phyloP scores from a whole-genome alignment of 129 eudicot species.

The Cynara cardunculus region DNA sequence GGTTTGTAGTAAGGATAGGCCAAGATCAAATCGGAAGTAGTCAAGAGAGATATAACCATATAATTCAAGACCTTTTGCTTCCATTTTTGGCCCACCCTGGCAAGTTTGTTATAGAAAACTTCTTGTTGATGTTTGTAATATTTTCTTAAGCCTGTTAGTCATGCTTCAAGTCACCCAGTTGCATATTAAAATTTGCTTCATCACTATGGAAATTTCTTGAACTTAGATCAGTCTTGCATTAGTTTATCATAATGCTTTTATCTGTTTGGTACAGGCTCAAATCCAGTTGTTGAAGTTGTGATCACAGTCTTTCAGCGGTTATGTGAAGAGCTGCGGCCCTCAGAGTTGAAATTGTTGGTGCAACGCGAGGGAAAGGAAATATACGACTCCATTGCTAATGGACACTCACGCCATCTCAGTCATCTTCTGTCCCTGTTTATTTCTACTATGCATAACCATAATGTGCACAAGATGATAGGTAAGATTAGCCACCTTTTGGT shows the following conservation, averaged over 20 bases:
- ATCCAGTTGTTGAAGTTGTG: conserved; percentile 58
- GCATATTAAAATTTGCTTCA: neutral
- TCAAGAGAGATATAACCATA: too few relatives aligned
- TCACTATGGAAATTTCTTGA: neutral
- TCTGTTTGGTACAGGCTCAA: conserved; percentile 43
- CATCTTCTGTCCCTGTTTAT: conserved; percentile 67
- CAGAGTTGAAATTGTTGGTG: conserved; percentile 45
- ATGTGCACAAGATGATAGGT: conserved; percentile 52
- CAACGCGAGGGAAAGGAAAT: conserved; percentile 40
- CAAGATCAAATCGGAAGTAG: too few relatives aligned
- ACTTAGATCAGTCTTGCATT: neutral
- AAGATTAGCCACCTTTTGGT: conserved; percentile 2
- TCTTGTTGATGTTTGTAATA: too few relatives aligned
- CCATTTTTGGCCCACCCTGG: too few relatives aligned
- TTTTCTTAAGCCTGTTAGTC: too few relatives aligned
- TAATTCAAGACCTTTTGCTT: too few relatives aligned
- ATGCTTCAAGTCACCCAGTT: neutral
- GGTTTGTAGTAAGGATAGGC: too few relatives aligned
- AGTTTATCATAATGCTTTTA: neutral
- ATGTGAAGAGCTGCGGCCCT: conserved; percentile 49
- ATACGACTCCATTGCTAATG: conserved; percentile 24
- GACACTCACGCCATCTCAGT: conserved; percentile 40
- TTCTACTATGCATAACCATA: conserved; percentile 45
- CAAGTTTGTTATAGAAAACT: too few relatives aligned
- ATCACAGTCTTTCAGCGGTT: conserved; percentile 48